Conservation (phyloP, 305 asterid species). For the Solanum hybrid region DNA sequence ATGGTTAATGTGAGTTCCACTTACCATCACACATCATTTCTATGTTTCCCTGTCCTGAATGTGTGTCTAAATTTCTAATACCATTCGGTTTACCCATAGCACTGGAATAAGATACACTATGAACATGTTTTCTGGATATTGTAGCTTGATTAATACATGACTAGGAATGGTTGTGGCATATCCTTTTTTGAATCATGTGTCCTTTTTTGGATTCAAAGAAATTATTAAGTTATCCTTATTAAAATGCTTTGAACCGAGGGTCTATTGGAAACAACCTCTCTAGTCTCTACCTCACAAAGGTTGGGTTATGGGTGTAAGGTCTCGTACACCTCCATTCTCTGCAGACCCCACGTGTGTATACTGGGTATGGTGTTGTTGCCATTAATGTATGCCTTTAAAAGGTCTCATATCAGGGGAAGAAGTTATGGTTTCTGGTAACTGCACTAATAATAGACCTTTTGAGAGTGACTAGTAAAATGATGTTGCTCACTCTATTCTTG, state of each 20-base stretch:
- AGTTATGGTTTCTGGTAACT: background rate
- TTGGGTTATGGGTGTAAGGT: background rate
- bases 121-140: background rate
- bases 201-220: background rate
- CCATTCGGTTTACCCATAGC: background rate
- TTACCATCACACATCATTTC: background rate
- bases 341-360: background rate
- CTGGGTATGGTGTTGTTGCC: background rate
- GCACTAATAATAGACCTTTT: background rate
- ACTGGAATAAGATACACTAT: background rate
- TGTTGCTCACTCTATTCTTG: background rate
- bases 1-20: background rate
- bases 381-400: background rate
- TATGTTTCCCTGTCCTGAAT: background rate
- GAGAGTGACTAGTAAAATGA: background rate
- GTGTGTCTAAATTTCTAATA: background rate
- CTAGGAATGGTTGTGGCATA: background rate
- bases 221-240: background rate
- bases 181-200: background rate
- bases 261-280: background rate
- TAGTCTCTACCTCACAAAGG: background rate
- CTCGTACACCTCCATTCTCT: background rate
- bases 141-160: background rate
- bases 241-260: background rate
- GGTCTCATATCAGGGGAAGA: background rate